These are phyloP conservation scores for Cyclanthera cordifolia DNA, from an alignment of 306 rosid species.

Conservation along the genomic window DNA sequence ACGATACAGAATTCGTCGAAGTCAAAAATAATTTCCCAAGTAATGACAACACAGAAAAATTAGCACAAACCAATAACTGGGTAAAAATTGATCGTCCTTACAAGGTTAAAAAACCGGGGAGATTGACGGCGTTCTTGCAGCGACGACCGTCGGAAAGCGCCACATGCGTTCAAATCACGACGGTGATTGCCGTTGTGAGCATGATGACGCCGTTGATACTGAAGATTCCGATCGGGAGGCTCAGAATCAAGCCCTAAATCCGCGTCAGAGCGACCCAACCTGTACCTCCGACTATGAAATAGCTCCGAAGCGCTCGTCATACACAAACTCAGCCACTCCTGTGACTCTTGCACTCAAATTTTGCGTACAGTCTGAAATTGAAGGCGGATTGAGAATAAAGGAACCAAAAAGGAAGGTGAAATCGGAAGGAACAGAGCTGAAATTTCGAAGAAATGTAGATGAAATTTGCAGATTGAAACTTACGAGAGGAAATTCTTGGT, in stretches of 20 bases:
- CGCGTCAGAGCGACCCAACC: slow-evolving; percentile 42
- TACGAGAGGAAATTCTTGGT: background rate
- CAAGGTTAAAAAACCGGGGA: slow-evolving; percentile 15
- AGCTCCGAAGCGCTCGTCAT: slow-evolving; percentile 98
- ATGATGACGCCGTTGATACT: slow-evolving; percentile 10
- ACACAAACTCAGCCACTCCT: slow-evolving; percentile 12
- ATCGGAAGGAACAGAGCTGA: background rate
- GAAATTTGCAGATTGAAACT: background rate
- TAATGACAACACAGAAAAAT: background rate
- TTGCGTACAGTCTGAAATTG: background rate
- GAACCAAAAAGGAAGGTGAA: background rate
- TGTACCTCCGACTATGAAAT: slow-evolving; percentile 54
- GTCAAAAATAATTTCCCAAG: background rate
- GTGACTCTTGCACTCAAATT: background rate
- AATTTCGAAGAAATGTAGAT: background rate
- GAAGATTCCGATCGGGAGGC: slow-evolving; percentile 21
- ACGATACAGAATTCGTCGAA: background rate
- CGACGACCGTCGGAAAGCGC: slow-evolving; percentile 33
- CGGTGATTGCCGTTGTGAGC: slow-evolving; percentile 19
- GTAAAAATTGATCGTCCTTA: background rate
- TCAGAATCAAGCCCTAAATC: slow-evolving; percentile 35
- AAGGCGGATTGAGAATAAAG: background rate
- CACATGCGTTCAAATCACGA: slow-evolving; percentile 34
- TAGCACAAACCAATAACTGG: background rate
- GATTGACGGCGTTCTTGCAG: slow-evolving; percentile 27